Evolutionary conservation across 2,329 filamentous ascomycete genomes (phyloP), one percentile per base, ranked within the genome.

Genomic region (Gnomoniopsis sp.): DNA sequence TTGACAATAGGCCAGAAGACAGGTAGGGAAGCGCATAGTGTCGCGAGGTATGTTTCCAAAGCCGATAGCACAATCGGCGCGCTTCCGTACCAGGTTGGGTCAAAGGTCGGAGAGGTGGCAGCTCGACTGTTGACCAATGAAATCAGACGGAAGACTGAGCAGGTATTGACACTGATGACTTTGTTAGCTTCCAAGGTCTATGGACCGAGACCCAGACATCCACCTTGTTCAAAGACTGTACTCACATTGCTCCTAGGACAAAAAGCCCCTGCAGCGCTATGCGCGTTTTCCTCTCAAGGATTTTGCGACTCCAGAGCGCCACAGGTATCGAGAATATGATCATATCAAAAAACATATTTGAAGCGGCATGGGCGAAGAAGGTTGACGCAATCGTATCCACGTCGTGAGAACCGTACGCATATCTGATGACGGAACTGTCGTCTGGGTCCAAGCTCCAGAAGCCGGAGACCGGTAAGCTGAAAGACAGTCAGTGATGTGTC

Each of bases 11-110:
- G 55, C 49, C 49, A 58, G 26, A 49, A 57, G 1, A 61, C 55
- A 14, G 58, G 61, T 22, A 58, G 26, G 14, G 58, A 58, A 23
- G 58, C 58, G 23, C 55, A 58, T 8, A 57, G 21, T 2, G 57
- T 55, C 6, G 53, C 57, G 30, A 62, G 26, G 17, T 74, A 67
- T 53, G 73, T 66, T 53, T 74, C 72, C 53, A 74, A 64, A 0
- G 65, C 67, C 1, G 69, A 70, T 6, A 74, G 65, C 12, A 73
- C 64, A 55, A 74, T 70, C 47, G 66, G 67, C 36, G 65, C 62
- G 22, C 69, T 68, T 7, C 65, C 69, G 59, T 74, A 74, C 70
- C 71, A 74, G 3, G 68, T 72, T 8, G 71, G 72, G 56, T 74
- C 72, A 2, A 69, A 51, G 1, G 71, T 71, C 15, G 72, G 72